Conservation (phyloP, 345 rosid species). For the Raphanus raphanistrum region DNA sequence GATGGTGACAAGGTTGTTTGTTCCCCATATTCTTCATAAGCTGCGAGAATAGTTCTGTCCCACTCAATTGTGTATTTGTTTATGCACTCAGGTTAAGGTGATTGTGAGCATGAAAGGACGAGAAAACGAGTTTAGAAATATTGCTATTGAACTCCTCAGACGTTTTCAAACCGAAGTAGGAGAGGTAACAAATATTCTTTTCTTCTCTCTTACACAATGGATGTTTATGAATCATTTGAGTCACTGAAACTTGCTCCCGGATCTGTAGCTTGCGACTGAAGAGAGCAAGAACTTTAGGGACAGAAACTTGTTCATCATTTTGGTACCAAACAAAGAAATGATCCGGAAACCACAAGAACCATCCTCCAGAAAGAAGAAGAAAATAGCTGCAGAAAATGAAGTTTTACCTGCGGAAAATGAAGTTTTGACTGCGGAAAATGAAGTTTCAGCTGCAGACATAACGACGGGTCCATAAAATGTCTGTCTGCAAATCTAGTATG, state of each 20-base stretch:
- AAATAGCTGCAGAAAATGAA: constrained; percentile 43
- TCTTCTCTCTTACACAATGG: background rate
- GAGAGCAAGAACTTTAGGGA: constrained; percentile 81
- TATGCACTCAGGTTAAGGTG: constrained; percentile 73
- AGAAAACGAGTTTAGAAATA: constrained; percentile 86
- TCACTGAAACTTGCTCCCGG: background rate
- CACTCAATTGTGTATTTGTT: background rate
- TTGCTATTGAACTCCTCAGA: constrained; percentile 77
- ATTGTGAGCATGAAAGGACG: constrained; percentile 92
- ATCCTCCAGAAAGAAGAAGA: constrained; percentile 58
- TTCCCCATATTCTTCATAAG: constrained; percentile 8
- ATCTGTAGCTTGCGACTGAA: constrained; percentile 79
- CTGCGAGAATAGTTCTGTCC: background rate
- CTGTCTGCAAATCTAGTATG: constrained; percentile 8
- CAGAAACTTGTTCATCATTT: constrained; percentile 66
- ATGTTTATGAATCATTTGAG: constrained; percentile 1
- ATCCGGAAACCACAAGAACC: constrained; percentile 70
- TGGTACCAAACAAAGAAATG: constrained; percentile 82
- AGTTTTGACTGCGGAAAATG: constrained; percentile 44
- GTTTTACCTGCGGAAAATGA: constrained; percentile 46
- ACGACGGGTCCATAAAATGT: constrained; percentile 1
- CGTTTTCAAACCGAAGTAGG: constrained; percentile 88
- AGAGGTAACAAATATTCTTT: constrained; percentile 54
- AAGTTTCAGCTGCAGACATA: constrained; percentile 1
- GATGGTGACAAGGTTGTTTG: constrained; percentile 88